phyloP scores from a whole-genome alignment of 2,329 filamentous ascomycete species.

The Phyllosticta capitalensis region DNA sequence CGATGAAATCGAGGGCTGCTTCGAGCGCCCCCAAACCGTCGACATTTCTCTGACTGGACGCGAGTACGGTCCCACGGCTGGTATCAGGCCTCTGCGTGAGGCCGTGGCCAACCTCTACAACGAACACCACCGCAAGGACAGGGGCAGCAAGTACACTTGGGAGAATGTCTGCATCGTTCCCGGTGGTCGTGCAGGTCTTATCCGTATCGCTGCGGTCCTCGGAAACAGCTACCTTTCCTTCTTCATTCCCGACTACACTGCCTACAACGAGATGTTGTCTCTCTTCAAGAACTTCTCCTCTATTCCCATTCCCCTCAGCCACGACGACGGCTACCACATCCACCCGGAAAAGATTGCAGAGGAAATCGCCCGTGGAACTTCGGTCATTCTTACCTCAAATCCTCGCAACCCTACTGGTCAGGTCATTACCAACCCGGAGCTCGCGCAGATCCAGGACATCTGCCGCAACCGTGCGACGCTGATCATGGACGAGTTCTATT shows the following conservation, averaged over 20 bases:
- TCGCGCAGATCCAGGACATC: slow-evolving; percentile 85
- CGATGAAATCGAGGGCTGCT: slow-evolving; percentile 83
- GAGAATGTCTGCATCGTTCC: slow-evolving; percentile 97
- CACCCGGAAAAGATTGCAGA: slow-evolving; percentile 88
- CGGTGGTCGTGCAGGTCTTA: slow-evolving; percentile 82
- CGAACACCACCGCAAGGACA: slow-evolving; percentile 78
- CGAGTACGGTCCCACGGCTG: slow-evolving; percentile 87
- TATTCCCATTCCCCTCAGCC: slow-evolving; percentile 56
- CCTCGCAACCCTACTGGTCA: slow-evolving; percentile 89
- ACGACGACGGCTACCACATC: slow-evolving; percentile 85
- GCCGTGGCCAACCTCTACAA: slow-evolving; percentile 92
- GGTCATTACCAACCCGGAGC: slow-evolving; percentile 73
- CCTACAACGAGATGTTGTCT: slow-evolving; percentile 95
- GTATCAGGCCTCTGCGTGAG: slow-evolving; percentile 81
- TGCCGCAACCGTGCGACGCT: slow-evolving; percentile 84
- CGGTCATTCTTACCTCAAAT: slow-evolving; percentile 87
- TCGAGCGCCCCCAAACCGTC: slow-evolving; percentile 68
- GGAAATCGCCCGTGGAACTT: slow-evolving; percentile 69
- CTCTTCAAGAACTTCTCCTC: slow-evolving; percentile 69
- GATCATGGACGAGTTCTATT: slow-evolving; percentile 94
- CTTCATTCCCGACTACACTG: slow-evolving; percentile 89
- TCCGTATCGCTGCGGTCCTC: slow-evolving; percentile 86
- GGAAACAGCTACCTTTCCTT: slow-evolving; percentile 89
- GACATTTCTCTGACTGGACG: slow-evolving; percentile 68
- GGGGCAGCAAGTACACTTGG: slow-evolving; percentile 85